Evolutionary conservation across 2,329 filamentous ascomycete species (phyloP), one percentile per base, ranked within the genome.

Genomic region (Talaromyces piceae): DNA sequence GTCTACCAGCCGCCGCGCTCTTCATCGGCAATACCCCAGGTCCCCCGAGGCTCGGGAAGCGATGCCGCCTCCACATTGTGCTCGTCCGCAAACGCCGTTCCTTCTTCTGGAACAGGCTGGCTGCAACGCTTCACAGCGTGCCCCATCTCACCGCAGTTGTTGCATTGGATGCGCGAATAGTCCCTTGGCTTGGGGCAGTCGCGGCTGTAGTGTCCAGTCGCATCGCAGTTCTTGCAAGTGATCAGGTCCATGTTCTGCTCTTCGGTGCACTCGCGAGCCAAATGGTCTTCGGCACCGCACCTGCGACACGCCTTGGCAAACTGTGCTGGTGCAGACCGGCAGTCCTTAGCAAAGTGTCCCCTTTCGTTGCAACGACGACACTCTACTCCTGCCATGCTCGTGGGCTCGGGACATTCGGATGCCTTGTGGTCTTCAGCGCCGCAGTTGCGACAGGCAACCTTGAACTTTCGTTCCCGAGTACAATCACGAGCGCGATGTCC

Each of bases 371-470:
- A 74, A 4, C 65, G 65, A 37, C 67, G 70, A 56, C 73, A 75
- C 55, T 76, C 72, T 8, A 76, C 66, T 9, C 65, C 66, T 27
- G 68, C 70, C 3, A 69, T 67, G 48, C 69, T 68, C 41, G 67
- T 71, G 8, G 71, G 69, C 49, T 75, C 69, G 3, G 73, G 67
- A 59, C 77, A 80, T 1, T 78, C 73, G 5, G 67, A 51, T 8
- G 74, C 70, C 47, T 68, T 70, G 57, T 80, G 77, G 1, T 73
- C 75, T 6, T 62, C 54, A 44, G 63, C 57, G 62, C 76, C 73
- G 67, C 78, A 80, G 53, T 81, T 77, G 58, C 75, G 78, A 63
- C 78, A 81, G 25, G 68, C 65, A 48, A 61, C 66, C 47, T 60
- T 64, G 22, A 22, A 26, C 54, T 69, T 65, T 45, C 72, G 73